Evolutionary conservation across 306 rosid genomes (phyloP), one percentile per base, ranked within the genome.

Genomic region (Chamaecrista fasciculata): DNA sequence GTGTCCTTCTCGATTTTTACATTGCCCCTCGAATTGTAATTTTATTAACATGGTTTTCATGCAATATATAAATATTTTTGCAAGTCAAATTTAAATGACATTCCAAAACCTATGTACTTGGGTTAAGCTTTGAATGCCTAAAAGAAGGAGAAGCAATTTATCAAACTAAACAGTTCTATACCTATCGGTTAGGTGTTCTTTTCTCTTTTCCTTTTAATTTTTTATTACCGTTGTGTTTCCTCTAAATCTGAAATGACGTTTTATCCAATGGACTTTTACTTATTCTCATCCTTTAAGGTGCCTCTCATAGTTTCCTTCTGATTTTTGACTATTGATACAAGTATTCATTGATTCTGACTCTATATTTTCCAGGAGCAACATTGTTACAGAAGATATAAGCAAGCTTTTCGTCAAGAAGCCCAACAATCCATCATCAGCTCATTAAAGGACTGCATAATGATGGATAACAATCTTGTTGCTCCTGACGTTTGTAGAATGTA

Each of bases 341-440:
- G 7, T 66, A 69, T 42, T 79, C 63, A 70, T 68, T 47, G 20
- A 70, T 74, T 72, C 69, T 73, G 36, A 33, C 18, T 48, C 73
- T 69, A 6, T 42, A 77, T 67, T 75, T 77, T 79, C 37, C 91
- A 94, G 98, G 96, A 91, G 86, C 69, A 94, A 94, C 37, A 33
- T 90, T 79, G 98, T 86, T 52, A 94, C 98, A 9, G 98, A 94
- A 83, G 98, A 94, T 83, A 74, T 94, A 10, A 79, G 84, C 83
- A 94, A 81, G 89, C 92, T 94, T 26, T 94, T 94, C 77, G 95
- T 94, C 77, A 83, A 84, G 62, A 90, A 84, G 81, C 80, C 64
- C 6, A 58, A 78, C 42, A 86, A 79, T 33, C 75, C 80, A 39
- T 75, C 82, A 48, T 34, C 83, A 58, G 64, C 42, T 44, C 12